These are phyloP conservation scores for Euphorbia tirucalli DNA, from an alignment of 345 rosid species.

Conservation along the genomic window DNA sequence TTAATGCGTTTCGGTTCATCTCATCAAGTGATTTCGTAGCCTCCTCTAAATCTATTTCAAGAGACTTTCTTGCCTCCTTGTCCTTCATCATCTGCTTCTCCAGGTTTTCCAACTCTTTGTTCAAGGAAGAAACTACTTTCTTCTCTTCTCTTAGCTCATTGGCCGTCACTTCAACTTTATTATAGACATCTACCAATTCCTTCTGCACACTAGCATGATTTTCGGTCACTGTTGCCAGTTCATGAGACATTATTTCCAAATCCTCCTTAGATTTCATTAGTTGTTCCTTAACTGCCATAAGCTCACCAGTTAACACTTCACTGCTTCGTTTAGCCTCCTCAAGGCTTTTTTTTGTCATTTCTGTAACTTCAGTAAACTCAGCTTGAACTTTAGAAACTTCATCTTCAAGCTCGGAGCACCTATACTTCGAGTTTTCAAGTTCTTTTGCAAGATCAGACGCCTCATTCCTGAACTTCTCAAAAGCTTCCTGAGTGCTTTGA, in stretches of 20 bases:
- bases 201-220: slow-evolving; percentile 49
- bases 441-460: slow-evolving; percentile 52
- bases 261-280: slow-evolving; percentile 52
- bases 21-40: slow-evolving; percentile 84
- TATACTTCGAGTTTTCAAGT: slow-evolving; percentile 47
- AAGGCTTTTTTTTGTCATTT: slow-evolving; percentile 39
- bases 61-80: slow-evolving; percentile 57
- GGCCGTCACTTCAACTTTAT: slow-evolving; percentile 52
- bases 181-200: slow-evolving; percentile 58
- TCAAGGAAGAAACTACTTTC: slow-evolving; percentile 41
- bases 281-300: slow-evolving; percentile 44
- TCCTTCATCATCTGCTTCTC: slow-evolving; percentile 68
- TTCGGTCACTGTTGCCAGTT: slow-evolving; percentile 45
- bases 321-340: slow-evolving; percentile 43
- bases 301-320: slow-evolving; percentile 51
- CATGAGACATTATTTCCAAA: slow-evolving; percentile 38
- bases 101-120: slow-evolving; percentile 55
- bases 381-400: slow-evolving; percentile 49
- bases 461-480: slow-evolving; percentile 46
- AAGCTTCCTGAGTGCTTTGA: slow-evolving; percentile 41
- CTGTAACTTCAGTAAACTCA: slow-evolving; percentile 50
- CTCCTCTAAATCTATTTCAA: slow-evolving; percentile 77
- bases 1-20: slow-evolving; percentile 64
- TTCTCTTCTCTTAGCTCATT: slow-evolving; percentile 62
- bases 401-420: slow-evolving; percentile 53